Evolutionary conservation across 73 alveolate genomes (phyloP).

Genomic region (Breviolum minutum): DNA sequence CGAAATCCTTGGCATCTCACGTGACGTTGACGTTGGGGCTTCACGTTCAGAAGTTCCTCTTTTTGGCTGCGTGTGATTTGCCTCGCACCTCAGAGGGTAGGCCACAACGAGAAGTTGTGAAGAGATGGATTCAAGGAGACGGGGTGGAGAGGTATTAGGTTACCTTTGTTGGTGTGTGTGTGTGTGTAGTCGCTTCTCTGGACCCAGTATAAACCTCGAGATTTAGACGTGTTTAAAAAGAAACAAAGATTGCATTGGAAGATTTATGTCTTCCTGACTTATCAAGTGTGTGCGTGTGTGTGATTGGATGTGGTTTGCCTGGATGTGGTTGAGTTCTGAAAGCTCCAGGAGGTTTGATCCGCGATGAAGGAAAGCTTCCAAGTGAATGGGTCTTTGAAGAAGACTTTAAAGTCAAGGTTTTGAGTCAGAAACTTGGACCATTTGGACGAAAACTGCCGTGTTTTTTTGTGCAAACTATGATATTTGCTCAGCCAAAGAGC

Average conservation of each 20-base stretch:
- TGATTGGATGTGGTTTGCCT: too few relatives aligned
- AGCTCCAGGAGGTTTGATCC: background rate
- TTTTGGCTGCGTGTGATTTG: background rate
- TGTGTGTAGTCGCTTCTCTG: too few relatives aligned
- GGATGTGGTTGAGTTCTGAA: too few relatives aligned
- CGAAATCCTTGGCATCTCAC: background rate
- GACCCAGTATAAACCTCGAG: too few relatives aligned
- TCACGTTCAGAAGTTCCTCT: background rate
- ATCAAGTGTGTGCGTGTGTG: too few relatives aligned
- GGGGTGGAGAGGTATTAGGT: background rate
- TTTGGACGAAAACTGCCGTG: background rate
- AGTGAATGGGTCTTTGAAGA: constrained; percentile 50
- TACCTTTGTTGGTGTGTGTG: background rate
- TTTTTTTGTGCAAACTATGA: background rate
- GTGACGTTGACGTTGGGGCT: constrained; percentile 56
- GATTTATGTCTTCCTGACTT: too few relatives aligned
- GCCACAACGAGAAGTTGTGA: background rate
- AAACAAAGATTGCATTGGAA: background rate
- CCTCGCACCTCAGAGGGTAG: background rate
- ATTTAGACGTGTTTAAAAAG: background rate
- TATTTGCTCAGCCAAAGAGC: background rate
- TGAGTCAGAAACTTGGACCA: background rate
- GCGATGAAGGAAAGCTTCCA: constrained; percentile 8
- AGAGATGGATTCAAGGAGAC: background rate
- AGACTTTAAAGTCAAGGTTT: constrained; percentile 5